Base-by-base conservation (phyloP, 2,329 filamentous ascomycete species). In the Ophiostoma himal-ulmi region DNA sequence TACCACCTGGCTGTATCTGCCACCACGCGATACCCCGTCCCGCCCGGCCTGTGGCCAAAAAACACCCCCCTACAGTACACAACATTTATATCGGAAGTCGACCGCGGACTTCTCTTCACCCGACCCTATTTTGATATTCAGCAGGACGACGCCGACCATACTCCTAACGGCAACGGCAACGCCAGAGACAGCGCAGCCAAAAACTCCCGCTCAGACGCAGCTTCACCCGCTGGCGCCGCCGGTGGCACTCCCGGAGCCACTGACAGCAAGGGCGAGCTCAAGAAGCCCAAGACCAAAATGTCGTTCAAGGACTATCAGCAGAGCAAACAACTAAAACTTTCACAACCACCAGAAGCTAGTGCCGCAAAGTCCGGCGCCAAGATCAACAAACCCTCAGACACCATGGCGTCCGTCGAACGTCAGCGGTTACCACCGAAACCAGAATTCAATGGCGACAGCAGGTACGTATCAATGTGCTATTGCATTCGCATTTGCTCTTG, bases 221-320 rank as follows among this genome's bases (percentile, higher is more conserved):
- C 62, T 5, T 34, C 60, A 36, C 34, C 60, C 3, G 14, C 30
- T 64, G 60, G 60, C 60, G 17, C 60, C 17, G 20, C 30, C 36
- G n/a, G 36, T 20, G 36, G 62, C 36, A 65, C 34, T 77, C 80
- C 70, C 72, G 62, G 77, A 69, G 72, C 72, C 64, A 69, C 75
- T 75, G 71, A 74, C 76, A 26, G 52, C 52, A 74, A 76, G 64
- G 70, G 73, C 36, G 71, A 68, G 13, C 8, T 64, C 26, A 74
- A 76, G 72, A 80, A 84, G 34, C 34, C 62, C 8, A n/a, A n/a
- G 7, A 65, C 62, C 71, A 80, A 87, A 77, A 76, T 88, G 73
- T 86, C 85, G 17, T 77, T 88, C 72, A 85, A 83, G 77, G 86
- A 88, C 76, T 88, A 87, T 74, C 85, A 85, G 78, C 87, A 85